A percentile compares a stretch with the other conserved stretches of the same genome.
Evolutionary conservation across 2,329 filamentous ascomycete genomes (phyloP).

Genomic region (Westerdykella aurantiaca): DNA sequence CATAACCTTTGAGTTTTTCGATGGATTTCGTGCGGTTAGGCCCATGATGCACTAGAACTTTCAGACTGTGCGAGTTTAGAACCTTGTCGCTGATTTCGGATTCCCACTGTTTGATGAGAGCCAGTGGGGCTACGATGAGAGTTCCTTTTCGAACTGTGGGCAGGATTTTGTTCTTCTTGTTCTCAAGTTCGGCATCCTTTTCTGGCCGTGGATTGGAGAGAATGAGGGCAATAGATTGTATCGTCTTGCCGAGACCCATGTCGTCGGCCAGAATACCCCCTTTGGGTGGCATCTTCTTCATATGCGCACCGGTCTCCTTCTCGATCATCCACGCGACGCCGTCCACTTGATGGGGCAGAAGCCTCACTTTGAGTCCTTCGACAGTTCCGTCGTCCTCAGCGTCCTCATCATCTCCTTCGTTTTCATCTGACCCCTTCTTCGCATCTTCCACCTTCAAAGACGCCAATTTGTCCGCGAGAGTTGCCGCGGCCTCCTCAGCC

Average conservation of each 20-base stretch:
- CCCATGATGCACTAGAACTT: constrained; percentile 87
- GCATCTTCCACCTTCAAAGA: constrained; percentile 41
- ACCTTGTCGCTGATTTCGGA: constrained; percentile 83
- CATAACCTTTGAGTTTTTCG: constrained; percentile 72
- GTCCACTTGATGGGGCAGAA: constrained; percentile 90
- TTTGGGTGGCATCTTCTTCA: constrained; percentile 72
- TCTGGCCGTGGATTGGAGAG: constrained; percentile 69
- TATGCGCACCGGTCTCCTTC: constrained; percentile 80
- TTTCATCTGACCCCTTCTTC: constrained; percentile 48
- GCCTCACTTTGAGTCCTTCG: constrained; percentile 76
- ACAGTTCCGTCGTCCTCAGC: constrained; percentile 58
- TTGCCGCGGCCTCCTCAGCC: constrained; percentile 32
- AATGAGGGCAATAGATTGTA: constrained; percentile 87
- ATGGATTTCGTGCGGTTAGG: constrained; percentile 74
- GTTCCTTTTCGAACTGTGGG: constrained; percentile 69
- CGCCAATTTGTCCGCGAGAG: constrained; percentile 42
- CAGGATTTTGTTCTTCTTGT: constrained; percentile 61
- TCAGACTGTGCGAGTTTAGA: constrained; percentile 60
- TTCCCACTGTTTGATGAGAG: constrained; percentile 97
- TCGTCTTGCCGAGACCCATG: constrained; percentile 94
- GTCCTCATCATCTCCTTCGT: constrained; percentile 40
- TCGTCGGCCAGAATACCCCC: constrained; percentile 95
- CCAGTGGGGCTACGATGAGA: constrained; percentile 85
- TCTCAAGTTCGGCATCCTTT: constrained; percentile 43
- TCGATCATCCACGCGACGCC: constrained; percentile 94